Evolutionary conservation across 83 land plant species (phyloP).

Genomic region (Picea abies): DNA sequence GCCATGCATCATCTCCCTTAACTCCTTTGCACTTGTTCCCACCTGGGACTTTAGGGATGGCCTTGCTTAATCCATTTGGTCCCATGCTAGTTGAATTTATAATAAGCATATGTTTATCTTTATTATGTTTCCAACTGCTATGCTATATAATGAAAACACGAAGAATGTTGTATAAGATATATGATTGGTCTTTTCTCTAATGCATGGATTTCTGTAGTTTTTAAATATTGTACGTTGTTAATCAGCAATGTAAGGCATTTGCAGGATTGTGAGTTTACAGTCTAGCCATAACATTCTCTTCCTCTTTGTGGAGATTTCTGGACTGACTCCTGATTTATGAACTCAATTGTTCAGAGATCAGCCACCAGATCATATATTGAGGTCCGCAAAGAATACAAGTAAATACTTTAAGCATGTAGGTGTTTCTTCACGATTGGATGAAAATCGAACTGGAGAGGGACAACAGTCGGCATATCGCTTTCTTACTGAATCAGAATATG

Average conservation of each 20-base stretch:
- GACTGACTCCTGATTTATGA: not conserved
- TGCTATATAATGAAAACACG: too few relatives aligned
- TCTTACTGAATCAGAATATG: constrained; percentile 69
- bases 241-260: not conserved
- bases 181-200: not conserved
- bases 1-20: too few relatives aligned
- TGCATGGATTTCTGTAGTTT: not conserved
- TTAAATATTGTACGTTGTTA: not conserved
- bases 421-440: constrained; percentile 43
- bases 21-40: too few relatives aligned
- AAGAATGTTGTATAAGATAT: too few relatives aligned
- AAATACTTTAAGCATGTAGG: constrained; percentile 83
- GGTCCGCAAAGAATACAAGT: constrained; percentile 73
- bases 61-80: too few relatives aligned
- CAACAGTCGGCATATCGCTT: constrained; percentile 51
- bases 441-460: constrained; percentile 23
- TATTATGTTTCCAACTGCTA: not conserved
- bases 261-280: not conserved
- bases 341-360: constrained; percentile 53
- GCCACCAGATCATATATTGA: constrained; percentile 88
- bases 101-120: too few relatives aligned
- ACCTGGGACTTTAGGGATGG: too few relatives aligned
- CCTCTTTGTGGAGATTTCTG: not conserved
- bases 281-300: not conserved
- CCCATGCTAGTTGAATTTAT: too few relatives aligned